These are phyloP conservation scores for Fagopyrum esculentum DNA, from an alignment of 148 eudicot species.

Conservation along the genomic window DNA sequence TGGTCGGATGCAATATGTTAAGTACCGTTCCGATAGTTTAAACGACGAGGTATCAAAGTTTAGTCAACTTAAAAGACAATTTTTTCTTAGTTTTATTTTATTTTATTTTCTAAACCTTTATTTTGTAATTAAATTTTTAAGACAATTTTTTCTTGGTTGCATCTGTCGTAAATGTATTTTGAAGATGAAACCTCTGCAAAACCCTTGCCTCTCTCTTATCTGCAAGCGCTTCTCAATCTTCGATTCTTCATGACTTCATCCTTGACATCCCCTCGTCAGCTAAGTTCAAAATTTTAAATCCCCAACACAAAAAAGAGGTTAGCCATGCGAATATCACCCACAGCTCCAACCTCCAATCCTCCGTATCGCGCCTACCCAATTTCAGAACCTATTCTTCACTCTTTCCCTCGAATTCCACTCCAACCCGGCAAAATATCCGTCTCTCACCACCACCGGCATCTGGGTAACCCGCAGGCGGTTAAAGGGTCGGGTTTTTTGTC, in stretches of 20 bases:
- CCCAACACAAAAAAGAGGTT: background rate
- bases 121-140: too few species aligned
- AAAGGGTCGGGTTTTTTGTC: slow-evolving; percentile 55
- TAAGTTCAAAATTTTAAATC: background rate
- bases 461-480: slow-evolving; percentile 18
- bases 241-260: background rate
- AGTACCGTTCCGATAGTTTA: too few species aligned
- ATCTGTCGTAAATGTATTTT: background rate
- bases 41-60: too few species aligned
- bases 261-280: background rate
- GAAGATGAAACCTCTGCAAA: background rate
- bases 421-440: slow-evolving; percentile 10
- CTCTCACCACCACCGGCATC: slow-evolving; percentile 11
- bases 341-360: slow-evolving; percentile 28
- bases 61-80: too few species aligned
- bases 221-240: background rate
- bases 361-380: slow-evolving; percentile 22
- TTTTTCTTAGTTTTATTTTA: too few species aligned
- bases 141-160: too few species aligned
- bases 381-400: slow-evolving; percentile 18
- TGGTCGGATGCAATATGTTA: too few species aligned
- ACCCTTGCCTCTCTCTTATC: background rate
- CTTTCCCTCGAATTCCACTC: slow-evolving; percentile 14
- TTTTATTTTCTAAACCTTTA: too few species aligned
- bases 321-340: slow-evolving; percentile 32